phyloP scores from a whole-genome alignment of 352 stramenopile genomes.

The Globisporangium yorkense region DNA sequence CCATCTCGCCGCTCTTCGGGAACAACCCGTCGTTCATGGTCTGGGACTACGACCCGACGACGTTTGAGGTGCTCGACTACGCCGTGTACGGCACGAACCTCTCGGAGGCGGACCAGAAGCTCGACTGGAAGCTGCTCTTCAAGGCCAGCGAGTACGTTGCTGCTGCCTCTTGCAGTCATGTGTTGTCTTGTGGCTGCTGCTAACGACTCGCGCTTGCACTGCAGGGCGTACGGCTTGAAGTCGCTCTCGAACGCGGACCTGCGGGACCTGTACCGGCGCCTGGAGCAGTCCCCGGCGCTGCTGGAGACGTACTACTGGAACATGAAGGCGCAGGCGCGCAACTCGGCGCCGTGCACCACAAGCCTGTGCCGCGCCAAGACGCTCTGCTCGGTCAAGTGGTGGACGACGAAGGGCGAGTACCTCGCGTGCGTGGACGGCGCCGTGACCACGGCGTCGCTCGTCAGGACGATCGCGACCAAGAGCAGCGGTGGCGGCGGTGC shows the following conservation, averaged over 20 bases:
- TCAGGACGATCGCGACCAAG: constrained; percentile 9
- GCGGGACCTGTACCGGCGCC: constrained; percentile 36
- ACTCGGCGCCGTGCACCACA: constrained; percentile 31
- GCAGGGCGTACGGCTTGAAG: constrained; percentile 46
- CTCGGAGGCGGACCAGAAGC: constrained; percentile 22
- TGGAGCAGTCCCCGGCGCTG: constrained; percentile 41
- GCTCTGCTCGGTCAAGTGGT: constrained; percentile 76
- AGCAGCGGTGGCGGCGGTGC: neutral
- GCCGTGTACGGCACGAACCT: constrained; percentile 77
- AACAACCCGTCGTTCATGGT: constrained; percentile 91
- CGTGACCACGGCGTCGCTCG: constrained; percentile 13
- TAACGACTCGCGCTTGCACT: neutral
- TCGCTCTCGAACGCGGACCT: constrained; percentile 41
- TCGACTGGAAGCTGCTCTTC: constrained; percentile 54
- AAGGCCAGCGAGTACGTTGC: constrained; percentile 26
- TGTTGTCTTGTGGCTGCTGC: too few species aligned
- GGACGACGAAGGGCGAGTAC: constrained; percentile 66
- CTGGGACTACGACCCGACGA: constrained; percentile 61
- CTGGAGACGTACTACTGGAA: constrained; percentile 77
- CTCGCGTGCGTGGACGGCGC: constrained; percentile 49
- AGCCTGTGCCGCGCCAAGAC: constrained; percentile 51
- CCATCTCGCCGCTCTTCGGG: constrained; percentile 85
- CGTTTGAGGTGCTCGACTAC: constrained; percentile 70
- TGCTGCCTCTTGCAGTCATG: neutral
- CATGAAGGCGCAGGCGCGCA: constrained; percentile 72